A percentile compares a stretch with the other conserved stretches of the same genome.
These are phyloP conservation scores for Nigrospora osmanthi DNA, from an alignment of 2,329 filamentous ascomycete genomes.

Conservation along the genomic window DNA sequence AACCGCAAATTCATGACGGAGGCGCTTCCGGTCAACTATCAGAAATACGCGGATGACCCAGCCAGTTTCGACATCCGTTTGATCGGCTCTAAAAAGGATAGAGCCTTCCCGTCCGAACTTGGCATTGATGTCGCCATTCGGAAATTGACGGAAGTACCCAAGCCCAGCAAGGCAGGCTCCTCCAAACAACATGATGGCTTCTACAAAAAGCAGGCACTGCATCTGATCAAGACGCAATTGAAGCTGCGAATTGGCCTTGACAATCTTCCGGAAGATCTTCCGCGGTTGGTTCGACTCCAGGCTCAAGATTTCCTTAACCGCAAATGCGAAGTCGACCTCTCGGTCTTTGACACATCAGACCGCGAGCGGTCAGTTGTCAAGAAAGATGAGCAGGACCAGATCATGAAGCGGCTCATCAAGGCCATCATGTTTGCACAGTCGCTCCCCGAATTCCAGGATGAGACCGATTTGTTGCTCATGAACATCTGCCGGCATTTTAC, in stretches of 20 bases:
- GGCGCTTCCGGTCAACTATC: conserved; percentile 74
- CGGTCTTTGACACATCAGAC: conserved; percentile 67
- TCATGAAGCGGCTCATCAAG: conserved; percentile 80
- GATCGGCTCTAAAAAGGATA: conserved; percentile 80
- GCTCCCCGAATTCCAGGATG: conserved; percentile 68
- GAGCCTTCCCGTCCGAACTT: conserved; percentile 78
- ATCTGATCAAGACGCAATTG: conserved; percentile 78
- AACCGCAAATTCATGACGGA: conserved; percentile 95
- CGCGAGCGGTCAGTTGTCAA: conserved; percentile 78
- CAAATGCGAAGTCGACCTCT: conserved; percentile 63
- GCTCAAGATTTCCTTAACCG: conserved; percentile 74
- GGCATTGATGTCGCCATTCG: conserved; percentile 84
- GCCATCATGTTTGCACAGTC: conserved; percentile 81
- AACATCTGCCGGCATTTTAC: conserved; percentile 87
- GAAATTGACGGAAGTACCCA: conserved; percentile 76
- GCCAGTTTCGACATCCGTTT: conserved; percentile 84
- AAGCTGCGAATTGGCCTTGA: conserved; percentile 88
- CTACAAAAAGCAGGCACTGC: conserved; percentile 90
- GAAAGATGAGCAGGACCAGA: conserved; percentile 74
- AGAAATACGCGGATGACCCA: conserved; percentile 78
- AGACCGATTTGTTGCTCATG: conserved; percentile 66
- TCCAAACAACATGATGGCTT: conserved; percentile 64
- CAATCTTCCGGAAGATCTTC: conserved; percentile 80
- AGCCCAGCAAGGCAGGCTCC: conserved; percentile 39
- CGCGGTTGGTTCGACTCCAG: conserved; percentile 76